A percentile compares a stretch with the other conserved stretches of the same genome.
Conservation (phyloP, 179 eudicot species). For the Gypsophila paniculata region DNA sequence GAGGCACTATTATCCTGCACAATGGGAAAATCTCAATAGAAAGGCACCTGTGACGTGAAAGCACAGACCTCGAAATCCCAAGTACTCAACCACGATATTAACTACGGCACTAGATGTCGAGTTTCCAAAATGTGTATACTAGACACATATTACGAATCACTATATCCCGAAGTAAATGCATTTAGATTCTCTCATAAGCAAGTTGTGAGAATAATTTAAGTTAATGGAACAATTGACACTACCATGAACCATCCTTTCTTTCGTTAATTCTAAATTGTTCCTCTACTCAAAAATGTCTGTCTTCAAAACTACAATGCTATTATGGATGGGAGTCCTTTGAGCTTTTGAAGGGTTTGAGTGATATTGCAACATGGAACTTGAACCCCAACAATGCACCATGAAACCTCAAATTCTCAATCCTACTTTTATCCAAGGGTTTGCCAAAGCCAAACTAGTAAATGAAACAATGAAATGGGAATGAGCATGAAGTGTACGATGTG, state of each 20-base stretch:
- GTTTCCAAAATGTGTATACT: too few species aligned
- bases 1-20: constrained; percentile 91
- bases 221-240: too few species aligned
- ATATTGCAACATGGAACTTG: background rate
- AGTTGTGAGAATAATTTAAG: too few species aligned
- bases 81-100: background rate
- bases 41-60: too few species aligned
- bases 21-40: constrained; percentile 11
- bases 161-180: too few species aligned
- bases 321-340: background rate
- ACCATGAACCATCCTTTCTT: background rate
- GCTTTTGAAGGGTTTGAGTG: background rate
- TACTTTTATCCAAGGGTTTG: background rate
- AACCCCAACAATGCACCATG: background rate
- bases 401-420: background rate
- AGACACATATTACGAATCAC: too few species aligned
- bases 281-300: too few species aligned
- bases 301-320: too few species aligned
- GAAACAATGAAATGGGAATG: background rate
- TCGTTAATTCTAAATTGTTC: background rate
- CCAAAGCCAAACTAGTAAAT: background rate
- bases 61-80: background rate
- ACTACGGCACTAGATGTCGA: background rate
- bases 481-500: background rate
- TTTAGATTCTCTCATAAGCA: too few species aligned